Evolutionary conservation across 1,139 yeast species (phyloP).

Genomic region (Suzukiozyma palmioleophila): DNA sequence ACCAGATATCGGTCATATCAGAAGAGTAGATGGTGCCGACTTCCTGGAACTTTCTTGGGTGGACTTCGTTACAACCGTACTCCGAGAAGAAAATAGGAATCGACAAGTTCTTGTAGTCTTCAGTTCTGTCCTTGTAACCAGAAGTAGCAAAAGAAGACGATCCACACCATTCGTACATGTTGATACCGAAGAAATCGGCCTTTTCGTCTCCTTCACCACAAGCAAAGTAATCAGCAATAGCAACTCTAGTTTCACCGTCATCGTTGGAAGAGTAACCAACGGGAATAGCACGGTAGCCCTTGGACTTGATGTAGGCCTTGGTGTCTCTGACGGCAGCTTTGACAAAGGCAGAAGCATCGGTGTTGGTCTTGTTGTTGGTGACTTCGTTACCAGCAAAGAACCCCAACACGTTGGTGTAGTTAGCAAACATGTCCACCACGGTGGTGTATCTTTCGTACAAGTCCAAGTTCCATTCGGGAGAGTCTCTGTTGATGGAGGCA

Average conservation of each 20-base stretch:
- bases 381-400: conserved; percentile 93
- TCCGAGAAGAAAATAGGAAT: conserved; percentile 86
- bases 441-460: conserved; percentile 73
- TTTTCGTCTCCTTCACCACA: conserved; percentile 66
- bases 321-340: conserved; percentile 92
- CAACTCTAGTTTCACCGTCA: conserved; percentile 63
- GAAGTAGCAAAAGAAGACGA: conserved; percentile 61
- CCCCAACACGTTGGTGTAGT: conserved; percentile 83
- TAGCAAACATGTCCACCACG: conserved; percentile 77
- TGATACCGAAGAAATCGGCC: conserved; percentile 87
- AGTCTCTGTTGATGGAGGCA: conserved; percentile 66
- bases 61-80: conserved; percentile 66
- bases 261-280: conserved; percentile 95
- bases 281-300: conserved; percentile 70
- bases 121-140: conserved; percentile 63
- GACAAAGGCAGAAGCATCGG: conserved; percentile 68
- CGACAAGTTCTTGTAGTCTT: conserved; percentile 57
- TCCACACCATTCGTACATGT: conserved; percentile 92
- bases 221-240: conserved; percentile 77
- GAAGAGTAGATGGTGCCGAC: conserved; percentile 46
- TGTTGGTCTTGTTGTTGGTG: conserved; percentile 50
- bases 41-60: conserved; percentile 66
- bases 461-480: conserved; percentile 66
- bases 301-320: conserved; percentile 67
- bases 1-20: conserved; percentile 64